Evolutionary conservation across 2,329 filamentous ascomycete genomes (phyloP).

Genomic region (Penicillium sp.): DNA sequence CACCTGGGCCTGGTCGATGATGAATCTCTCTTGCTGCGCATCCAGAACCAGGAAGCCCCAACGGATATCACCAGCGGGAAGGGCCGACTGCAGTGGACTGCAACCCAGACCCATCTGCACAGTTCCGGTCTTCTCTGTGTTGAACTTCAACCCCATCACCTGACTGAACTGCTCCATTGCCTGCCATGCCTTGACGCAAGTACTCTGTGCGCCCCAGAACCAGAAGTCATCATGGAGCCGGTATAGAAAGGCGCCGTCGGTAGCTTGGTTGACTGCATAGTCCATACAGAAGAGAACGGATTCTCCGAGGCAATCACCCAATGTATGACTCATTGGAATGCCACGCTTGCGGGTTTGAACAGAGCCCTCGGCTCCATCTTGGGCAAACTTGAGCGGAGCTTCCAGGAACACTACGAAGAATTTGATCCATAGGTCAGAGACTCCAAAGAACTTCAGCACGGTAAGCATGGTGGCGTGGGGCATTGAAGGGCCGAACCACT

Average conservation of each 20-base stretch:
- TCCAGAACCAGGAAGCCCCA: constrained; percentile 56
- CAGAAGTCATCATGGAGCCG: constrained; percentile 59
- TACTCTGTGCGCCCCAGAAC: constrained; percentile 54
- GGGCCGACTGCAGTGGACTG: constrained; percentile 11
- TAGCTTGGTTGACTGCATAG: constrained; percentile 53
- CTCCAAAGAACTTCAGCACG: constrained; percentile 51
- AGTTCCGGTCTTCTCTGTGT: constrained; percentile 51
- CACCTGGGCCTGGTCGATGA: constrained; percentile 53
- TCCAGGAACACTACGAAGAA: constrained; percentile 55
- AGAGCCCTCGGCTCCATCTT: constrained; percentile 43
- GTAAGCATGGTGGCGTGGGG: constrained; percentile 53
- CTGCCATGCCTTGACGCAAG: constrained; percentile 52
- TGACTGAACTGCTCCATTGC: constrained; percentile 48
- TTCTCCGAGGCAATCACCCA: constrained; percentile 55
- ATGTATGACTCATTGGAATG: constrained; percentile 51
- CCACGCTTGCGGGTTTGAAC: constrained; percentile 47
- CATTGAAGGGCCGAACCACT: constrained; percentile 50
- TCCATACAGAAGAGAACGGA: constrained; percentile 56
- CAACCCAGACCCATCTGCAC: constrained; percentile 32
- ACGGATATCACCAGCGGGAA: constrained; percentile 48
- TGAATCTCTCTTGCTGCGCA: constrained; percentile 45
- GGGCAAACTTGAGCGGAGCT: constrained; percentile 50
- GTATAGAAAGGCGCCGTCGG: constrained; percentile 49
- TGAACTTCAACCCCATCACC: constrained; percentile 51
- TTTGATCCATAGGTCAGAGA: constrained; percentile 48